A percentile compares a stretch with the other conserved stretches of the same genome.
phyloP scores from a whole-genome alignment of 345 rosid genomes.

The Eucalyptus dawsonii region DNA sequence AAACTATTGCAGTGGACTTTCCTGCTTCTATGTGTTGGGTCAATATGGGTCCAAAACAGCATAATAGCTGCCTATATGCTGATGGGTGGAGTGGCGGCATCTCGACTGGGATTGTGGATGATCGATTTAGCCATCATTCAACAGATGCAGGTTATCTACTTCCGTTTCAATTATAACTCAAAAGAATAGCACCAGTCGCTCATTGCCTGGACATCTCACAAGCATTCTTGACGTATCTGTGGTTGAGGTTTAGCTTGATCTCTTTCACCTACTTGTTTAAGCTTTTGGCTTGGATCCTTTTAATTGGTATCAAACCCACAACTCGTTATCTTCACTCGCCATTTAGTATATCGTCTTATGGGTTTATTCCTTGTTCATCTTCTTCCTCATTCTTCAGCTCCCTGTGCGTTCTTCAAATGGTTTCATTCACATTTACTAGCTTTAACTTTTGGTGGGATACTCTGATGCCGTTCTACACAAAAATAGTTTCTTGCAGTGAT shows the following conservation, averaged over 20 bases:
- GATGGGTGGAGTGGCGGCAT: conserved; percentile 79
- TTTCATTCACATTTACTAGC: not conserved
- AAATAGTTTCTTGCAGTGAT: not conserved
- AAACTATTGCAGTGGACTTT: conserved; percentile 46
- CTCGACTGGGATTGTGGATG: conserved; percentile 91
- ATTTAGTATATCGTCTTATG: not conserved
- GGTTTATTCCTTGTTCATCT: not conserved
- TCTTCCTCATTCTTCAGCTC: not conserved
- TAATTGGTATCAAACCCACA: not conserved
- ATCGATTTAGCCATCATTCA: conserved; percentile 68
- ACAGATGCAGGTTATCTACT: conserved; percentile 66
- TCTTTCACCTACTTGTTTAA: not conserved
- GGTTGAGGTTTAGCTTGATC: not conserved
- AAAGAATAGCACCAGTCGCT: not conserved
- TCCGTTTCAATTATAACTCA: not conserved
- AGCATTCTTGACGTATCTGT: not conserved
- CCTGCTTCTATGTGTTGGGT: conserved; percentile 52
- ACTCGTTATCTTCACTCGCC: not conserved
- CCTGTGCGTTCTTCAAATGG: not conserved
- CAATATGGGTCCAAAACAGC: conserved; percentile 34
- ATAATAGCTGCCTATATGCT: conserved; percentile 50
- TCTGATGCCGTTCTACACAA: not conserved
- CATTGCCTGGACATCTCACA: not conserved
- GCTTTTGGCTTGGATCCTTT: not conserved
- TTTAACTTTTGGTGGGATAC: not conserved